Evolutionary conservation across 2,329 filamentous ascomycete species (phyloP).

Genomic region (Pseudogymnoascus sp.): DNA sequence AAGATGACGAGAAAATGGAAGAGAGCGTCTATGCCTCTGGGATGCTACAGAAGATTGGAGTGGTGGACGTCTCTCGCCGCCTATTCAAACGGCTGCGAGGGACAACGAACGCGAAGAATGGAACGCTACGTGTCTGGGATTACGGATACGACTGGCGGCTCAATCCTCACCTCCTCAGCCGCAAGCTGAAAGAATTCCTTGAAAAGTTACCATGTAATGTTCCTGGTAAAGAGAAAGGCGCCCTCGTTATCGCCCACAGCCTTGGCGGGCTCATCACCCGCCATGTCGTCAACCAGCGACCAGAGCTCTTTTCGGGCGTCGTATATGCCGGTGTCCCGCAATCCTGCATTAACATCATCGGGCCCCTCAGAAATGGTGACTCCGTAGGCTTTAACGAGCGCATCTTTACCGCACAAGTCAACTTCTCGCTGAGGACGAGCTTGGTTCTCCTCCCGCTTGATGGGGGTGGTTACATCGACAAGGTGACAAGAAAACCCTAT

Average conservation of each 20-base stretch:
- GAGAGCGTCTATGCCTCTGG: constrained; percentile 76
- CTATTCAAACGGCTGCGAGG: constrained; percentile 70
- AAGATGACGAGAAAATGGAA: constrained; percentile 77
- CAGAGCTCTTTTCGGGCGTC: constrained; percentile 78
- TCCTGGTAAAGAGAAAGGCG: constrained; percentile 52
- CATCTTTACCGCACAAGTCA: constrained; percentile 84
- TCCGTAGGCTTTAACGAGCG: constrained; percentile 83
- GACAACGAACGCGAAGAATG: constrained; percentile 62
- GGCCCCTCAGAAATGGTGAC: constrained; percentile 84
- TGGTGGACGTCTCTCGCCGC: constrained; percentile 78
- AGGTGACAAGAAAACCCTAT: constrained; percentile 66
- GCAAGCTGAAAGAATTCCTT: constrained; percentile 63
- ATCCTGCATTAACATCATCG: constrained; percentile 83
- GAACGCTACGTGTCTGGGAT: constrained; percentile 71
- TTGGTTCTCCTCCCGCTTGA: constrained; percentile 80
- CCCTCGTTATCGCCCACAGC: constrained; percentile 76
- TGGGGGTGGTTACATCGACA: constrained; percentile 57
- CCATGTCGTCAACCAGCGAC: constrained; percentile 76
- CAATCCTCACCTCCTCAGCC: constrained; percentile 67
- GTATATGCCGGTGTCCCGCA: constrained; percentile 79
- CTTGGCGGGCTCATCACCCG: constrained; percentile 81
- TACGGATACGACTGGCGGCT: constrained; percentile 95
- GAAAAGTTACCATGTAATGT: constrained; percentile 67
- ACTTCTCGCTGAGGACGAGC: constrained; percentile 82
- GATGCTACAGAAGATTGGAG: constrained; percentile 86